A percentile compares a stretch with the other conserved stretches of the same genome.
phyloP scores from a whole-genome alignment of 495 filamentous ascomycete species.

The Echria macrotheca region DNA sequence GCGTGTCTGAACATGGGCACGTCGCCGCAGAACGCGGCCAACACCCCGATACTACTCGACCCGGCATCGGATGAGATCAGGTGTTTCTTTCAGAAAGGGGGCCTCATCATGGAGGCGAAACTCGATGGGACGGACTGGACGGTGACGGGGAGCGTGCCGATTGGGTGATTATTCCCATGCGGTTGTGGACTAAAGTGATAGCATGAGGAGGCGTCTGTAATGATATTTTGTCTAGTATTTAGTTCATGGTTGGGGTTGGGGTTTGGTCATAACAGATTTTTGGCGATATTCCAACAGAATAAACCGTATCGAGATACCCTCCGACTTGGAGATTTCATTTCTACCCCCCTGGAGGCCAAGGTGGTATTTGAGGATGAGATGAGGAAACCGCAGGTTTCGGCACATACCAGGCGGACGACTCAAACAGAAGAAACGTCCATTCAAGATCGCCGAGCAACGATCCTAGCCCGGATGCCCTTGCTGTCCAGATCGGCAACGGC shows the following conservation, averaged over 20 bases:
- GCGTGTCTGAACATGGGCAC: conserved; percentile 17
- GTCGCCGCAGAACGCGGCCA: neutral
- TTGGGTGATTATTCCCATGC: neutral
- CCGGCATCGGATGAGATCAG: neutral
- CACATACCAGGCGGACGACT: too few species aligned
- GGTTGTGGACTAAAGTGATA: neutral
- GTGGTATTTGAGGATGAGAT: too few species aligned
- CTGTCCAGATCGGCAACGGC: conserved; percentile 11
- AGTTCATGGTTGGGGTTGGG: too few species aligned
- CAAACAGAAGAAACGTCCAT: too few species aligned
- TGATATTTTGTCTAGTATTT: too few species aligned
- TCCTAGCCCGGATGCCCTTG: conserved; percentile 14
- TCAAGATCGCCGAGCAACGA: too few species aligned
- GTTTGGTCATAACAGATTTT: too few species aligned
- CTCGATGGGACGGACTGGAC: conserved; percentile 9
- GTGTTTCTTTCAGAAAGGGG: conserved; percentile 19
- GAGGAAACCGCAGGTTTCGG: too few species aligned
- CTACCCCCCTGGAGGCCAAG: too few species aligned
- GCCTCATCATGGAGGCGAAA: conserved; percentile 11
- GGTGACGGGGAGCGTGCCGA: conserved; percentile 6
- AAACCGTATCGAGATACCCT: too few species aligned
- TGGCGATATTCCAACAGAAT: too few species aligned
- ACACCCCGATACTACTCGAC: neutral
- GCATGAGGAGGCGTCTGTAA: neutral
- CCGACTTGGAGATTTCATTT: too few species aligned